Evolutionary conservation across 1,139 yeast species (phyloP), one percentile per base, ranked within the genome.

Genomic region (Oligophagozyma castellii): DNA sequence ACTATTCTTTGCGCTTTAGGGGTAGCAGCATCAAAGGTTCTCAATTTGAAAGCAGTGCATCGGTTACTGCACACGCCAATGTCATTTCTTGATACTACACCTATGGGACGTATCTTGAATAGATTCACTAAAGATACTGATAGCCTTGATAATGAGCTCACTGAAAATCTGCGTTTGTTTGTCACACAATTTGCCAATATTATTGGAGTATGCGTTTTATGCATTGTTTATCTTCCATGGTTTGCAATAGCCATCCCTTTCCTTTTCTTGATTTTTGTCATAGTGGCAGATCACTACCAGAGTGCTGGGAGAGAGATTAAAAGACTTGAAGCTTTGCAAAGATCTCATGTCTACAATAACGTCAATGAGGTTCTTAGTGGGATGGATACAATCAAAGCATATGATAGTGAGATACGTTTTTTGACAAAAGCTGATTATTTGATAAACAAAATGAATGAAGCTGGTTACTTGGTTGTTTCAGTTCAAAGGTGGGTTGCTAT

Each of bases 101-200:
- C 84, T 4, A 52, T 74, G 39, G 84, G 89, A 4, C 62, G 89
- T 37, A 67, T 77, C 31, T 54, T 77, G 46, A 77, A 76, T 48
- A 58, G 89, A 37, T 75, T 74, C 48, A 76, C 93, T 1, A 81
- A 79, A 45, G 95, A 83, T 52, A 76, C 92, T 0, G 93, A 81
- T 48, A 73, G 75, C 19, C 58, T 81, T 43, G 95, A 83, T 50
- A 78, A 77, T 46, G 83, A 76, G 44, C 59, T 74, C 32, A 68
- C 74, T 24, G 77, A 72, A 39, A 73, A 69, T 46, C 39, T 69
- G 28, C 61, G 79, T 44, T 46, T 72, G 35, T 55, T 69, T 32
- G 42, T 67, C 26, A 70, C 59, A 38, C 67, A 71, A n/a, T 43
- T 67, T 16, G 63, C 74, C 19, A 65, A 65, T 34, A 66, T 77